Conservation (phyloP, 371 early-diverging fungal genomes). For the Mucor sp. region DNA sequence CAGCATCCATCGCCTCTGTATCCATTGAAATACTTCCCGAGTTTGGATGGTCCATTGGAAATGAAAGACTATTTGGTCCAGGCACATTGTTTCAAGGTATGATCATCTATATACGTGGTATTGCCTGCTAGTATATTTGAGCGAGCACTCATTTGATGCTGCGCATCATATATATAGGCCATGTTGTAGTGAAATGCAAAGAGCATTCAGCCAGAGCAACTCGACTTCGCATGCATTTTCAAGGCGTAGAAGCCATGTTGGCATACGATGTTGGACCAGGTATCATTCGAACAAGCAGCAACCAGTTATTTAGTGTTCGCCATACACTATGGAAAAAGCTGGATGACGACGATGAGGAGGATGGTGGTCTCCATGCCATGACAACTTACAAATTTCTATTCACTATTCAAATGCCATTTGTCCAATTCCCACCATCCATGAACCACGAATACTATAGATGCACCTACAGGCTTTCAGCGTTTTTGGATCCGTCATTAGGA, state of each 20-base stretch:
- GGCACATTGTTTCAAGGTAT: conserved; percentile 12
- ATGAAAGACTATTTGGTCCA: conserved; percentile 2
- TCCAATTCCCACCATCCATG: conserved; percentile 25
- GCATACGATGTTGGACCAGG: conserved; percentile 11
- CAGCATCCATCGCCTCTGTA: neutral
- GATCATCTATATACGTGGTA: neutral
- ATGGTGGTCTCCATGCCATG: neutral
- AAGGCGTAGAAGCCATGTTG: conserved; percentile 7
- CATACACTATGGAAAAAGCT: conserved; percentile 1
- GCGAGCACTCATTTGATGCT: too few relatives aligned
- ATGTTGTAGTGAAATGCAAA: conserved; percentile 7
- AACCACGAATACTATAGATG: conserved; percentile 7
- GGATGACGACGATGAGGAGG: neutral
- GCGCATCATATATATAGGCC: neutral
- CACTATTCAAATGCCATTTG: conserved; percentile 21
- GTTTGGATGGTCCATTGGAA: conserved; percentile 6
- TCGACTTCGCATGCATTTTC: neutral
- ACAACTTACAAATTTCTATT: conserved; percentile 12
- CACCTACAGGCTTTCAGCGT: conserved; percentile 7
- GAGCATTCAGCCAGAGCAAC: conserved; percentile 3
- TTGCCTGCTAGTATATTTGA: too few relatives aligned
- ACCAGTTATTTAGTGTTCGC: conserved; percentile 1
- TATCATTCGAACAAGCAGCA: neutral
- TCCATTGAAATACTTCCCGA: conserved; percentile 5
- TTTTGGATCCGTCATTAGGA: neutral